Base-by-base conservation (phyloP, 2,329 filamentous ascomycete genomes). In the Fusarium sp. region DNA sequence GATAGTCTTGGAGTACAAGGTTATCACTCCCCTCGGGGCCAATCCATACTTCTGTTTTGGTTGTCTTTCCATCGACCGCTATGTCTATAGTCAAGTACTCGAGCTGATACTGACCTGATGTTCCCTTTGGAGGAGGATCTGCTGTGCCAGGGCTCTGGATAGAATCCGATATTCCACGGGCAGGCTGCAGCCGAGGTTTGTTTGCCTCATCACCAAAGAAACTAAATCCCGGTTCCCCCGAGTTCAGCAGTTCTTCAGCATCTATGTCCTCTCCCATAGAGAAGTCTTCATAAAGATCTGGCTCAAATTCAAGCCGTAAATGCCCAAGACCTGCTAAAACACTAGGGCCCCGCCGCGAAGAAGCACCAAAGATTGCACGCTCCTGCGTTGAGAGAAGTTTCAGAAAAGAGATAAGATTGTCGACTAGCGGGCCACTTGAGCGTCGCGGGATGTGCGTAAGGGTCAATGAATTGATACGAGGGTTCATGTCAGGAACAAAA, bases 401-500 rank as follows among this genome's bases (percentile, higher is more conserved):
- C 10, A 88, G 61, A 41, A 88, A 85, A 0, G 62, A 52, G 2
- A 77, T 70, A 5, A 89, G 70, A n/a, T 73, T 77, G n/a, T 76
- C 66, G 29, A 84, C 78, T 12, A 87, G 57, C 6, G 78, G 78
- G 1, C 85, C 85, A 5, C 72, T 76, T 1, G 85, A 86, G 24
- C 79, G 78, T 7, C 83, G 78, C 0, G 86, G 86, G 4, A 88
- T 77, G 26, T 78, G 74, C 0, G 84, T 85, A 22, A 89, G 73
- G 5, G 82, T 83, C 24, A 89, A 66, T 1, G 80, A 82, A 10
- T 71, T 72, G 22, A 89, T 70, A 5, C 85, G 80, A 1, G 85
- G 81, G 57, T 88, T 88, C 74, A 82, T 81, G 44, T 86, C 80
- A 0, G 86, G 86, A 4, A 78, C 69, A 49, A 85, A 83, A 12